Percentiles rank a stretch among this genome's conserved stretches.
These are phyloP conservation scores for Stylosanthes scabra DNA, from an alignment of 331 rosid species.

Conservation along the genomic window DNA sequence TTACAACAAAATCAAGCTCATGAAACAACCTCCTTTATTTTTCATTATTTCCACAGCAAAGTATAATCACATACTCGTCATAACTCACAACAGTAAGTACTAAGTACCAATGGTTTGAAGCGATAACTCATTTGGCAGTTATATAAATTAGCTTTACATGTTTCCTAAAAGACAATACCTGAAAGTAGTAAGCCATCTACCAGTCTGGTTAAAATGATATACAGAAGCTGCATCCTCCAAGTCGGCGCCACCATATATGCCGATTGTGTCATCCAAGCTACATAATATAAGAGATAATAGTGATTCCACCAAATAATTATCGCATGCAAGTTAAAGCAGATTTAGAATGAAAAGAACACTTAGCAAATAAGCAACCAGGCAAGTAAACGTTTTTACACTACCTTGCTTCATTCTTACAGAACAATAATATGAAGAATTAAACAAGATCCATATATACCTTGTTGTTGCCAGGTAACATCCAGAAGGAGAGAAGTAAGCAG, in stretches of 20 bases:
- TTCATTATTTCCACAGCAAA: too few relatives aligned
- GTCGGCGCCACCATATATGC: slow-evolving; percentile 69
- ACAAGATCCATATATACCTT: slow-evolving; percentile 53
- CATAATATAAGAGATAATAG: slow-evolving; percentile 39
- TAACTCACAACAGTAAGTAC: too few relatives aligned
- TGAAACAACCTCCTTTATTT: slow-evolving; percentile 8
- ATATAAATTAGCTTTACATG: slow-evolving; percentile 16
- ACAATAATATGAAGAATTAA: slow-evolving; percentile 1
- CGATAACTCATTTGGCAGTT: not conserved
- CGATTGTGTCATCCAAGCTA: slow-evolving; percentile 74
- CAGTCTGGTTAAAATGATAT: slow-evolving; percentile 47
- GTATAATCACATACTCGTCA: too few relatives aligned
- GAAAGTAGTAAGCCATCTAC: slow-evolving; percentile 86
- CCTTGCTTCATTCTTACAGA: too few relatives aligned
- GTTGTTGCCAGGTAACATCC: slow-evolving; percentile 83
- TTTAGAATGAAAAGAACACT: not conserved
- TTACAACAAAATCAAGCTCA: slow-evolving; percentile 29
- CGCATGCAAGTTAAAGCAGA: not conserved
- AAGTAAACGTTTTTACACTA: too few relatives aligned
- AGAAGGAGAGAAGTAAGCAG: slow-evolving; percentile 93
- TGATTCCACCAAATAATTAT: slow-evolving; percentile 21
- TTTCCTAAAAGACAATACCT: slow-evolving; percentile 53
- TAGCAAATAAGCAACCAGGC: not conserved
- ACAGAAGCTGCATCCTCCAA: slow-evolving; percentile 53
- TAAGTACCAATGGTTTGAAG: not conserved